Base-by-base conservation (phyloP, 176 grass and related monocot genomes). In the Oryza nivara region DNA sequence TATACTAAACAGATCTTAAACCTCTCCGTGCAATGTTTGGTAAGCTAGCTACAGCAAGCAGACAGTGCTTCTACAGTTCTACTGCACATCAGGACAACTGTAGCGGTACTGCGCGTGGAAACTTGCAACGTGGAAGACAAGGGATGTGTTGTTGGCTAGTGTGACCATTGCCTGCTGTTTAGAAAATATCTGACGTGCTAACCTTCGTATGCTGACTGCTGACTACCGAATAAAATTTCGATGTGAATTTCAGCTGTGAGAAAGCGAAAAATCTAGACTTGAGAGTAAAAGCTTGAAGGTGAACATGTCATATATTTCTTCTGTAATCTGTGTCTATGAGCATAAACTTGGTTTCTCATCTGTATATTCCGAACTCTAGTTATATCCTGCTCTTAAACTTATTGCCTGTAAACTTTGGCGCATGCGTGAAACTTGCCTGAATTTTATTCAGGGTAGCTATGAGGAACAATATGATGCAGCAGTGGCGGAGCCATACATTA, bases 141-240 rank as follows among this genome's bases (percentile, higher is more conserved):
- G 19, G 17, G 66, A 49, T 64, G 19, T 47, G 11, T 30, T 28
- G 49, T 75, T 17, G 63, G 25, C 13, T 36, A 60, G 13, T 74
- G 13, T 74, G 75, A 73, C 25, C 73, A 66, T 73, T 73, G 67
- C 80, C 0, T 40, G 46, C 28, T 75, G 8, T 0, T 56, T 10
- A 36, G 6, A 46, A 84, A 89, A 84, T 75, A 84, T 88, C 80
- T 13, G 43, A 4, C 22, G 4, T 68, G 5, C 3, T 15, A 80
- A 28, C 26, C 65, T 28, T 73, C 41, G 43, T 47, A 6, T 73
- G 43, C 44, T 73, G 68, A 46, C n/a, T 26, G 43, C 71, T 47
- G 52, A 49, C 47, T 15, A 49, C 47, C 13, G 40, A 48, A 48
- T 48, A 12, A 43, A 9, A 28, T 4, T 48, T 22, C 7, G n/a